Conservation (phyloP, 2,329 filamentous ascomycete species). For the Xylaria digitata region DNA sequence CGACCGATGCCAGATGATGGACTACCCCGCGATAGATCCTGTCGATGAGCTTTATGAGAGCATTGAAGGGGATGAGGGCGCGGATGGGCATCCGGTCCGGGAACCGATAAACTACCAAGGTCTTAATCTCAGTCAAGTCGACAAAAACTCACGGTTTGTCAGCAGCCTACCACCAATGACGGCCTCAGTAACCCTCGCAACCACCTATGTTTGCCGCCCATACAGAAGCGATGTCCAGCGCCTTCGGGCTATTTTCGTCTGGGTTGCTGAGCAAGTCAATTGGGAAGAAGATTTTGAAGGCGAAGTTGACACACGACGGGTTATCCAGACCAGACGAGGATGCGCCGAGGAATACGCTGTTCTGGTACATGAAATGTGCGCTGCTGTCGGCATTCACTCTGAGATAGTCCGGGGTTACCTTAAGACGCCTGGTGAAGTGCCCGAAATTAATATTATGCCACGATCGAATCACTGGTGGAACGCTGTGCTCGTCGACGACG, state of each 20-base stretch:
- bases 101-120: slow-evolving; percentile 84
- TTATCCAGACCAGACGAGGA: slow-evolving; percentile 84
- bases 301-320: slow-evolving; percentile 82
- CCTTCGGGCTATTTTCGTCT: slow-evolving; percentile 93
- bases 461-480: slow-evolving; percentile 99
- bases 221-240: slow-evolving; percentile 95
- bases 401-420: slow-evolving; percentile 91
- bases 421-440: slow-evolving; percentile 85
- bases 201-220: slow-evolving; percentile 91
- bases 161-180: slow-evolving; percentile 84
- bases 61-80: slow-evolving; percentile 89
- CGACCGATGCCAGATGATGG: slow-evolving; percentile 94
- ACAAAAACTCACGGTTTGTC: slow-evolving; percentile 95
- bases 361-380: slow-evolving; percentile 92
- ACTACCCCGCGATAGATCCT: slow-evolving; percentile 86
- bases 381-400: slow-evolving; percentile 85
- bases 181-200: slow-evolving; percentile 84
- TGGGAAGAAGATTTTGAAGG: slow-evolving; percentile 97
- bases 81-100: slow-evolving; percentile 83
- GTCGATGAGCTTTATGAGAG: slow-evolving; percentile 88
- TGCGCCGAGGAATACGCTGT: slow-evolving; percentile 91
- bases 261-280: slow-evolving; percentile 92
- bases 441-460: slow-evolving; percentile 84
- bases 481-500: slow-evolving; percentile 87
- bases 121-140: slow-evolving; percentile 86